These are phyloP conservation scores for Elongisporangium prolatum DNA, from an alignment of 352 stramenopile species.

Conservation along the genomic window DNA sequence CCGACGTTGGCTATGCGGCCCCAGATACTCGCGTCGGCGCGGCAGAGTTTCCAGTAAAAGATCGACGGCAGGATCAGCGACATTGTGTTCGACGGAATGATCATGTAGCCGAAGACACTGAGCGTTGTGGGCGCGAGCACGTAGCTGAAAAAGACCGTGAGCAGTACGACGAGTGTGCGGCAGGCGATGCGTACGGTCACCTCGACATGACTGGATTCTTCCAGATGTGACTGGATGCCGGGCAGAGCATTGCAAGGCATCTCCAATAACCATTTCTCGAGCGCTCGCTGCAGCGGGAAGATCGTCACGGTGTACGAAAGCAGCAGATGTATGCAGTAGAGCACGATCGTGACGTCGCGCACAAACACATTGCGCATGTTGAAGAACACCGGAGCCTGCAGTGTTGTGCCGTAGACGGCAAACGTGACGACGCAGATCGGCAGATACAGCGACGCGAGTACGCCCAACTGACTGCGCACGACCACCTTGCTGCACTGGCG, in stretches of 20 bases:
- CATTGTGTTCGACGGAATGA: constrained; percentile 55
- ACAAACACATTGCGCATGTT: constrained; percentile 78
- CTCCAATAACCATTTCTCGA: constrained; percentile 50
- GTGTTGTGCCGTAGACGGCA: constrained; percentile 67
- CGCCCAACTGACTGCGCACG: constrained; percentile 38
- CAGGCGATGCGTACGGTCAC: constrained; percentile 38
- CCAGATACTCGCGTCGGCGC: constrained; percentile 42
- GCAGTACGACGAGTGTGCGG: constrained; percentile 42
- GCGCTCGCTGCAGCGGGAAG: constrained; percentile 59
- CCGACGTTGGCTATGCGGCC: constrained; percentile 37
- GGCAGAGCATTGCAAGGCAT: constrained; percentile 15
- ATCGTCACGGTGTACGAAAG: constrained; percentile 67
- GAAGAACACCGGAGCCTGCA: constrained; percentile 76
- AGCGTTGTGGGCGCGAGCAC: constrained; percentile 49
- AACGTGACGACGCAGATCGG: constrained; percentile 76
- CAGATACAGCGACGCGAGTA: constrained; percentile 55
- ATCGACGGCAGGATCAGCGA: constrained; percentile 55
- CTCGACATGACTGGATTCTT: constrained; percentile 18
- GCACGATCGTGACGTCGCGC: constrained; percentile 62
- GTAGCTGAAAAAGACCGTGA: constrained; percentile 47
- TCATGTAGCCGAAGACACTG: constrained; percentile 56
- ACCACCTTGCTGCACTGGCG: constrained; percentile 48
- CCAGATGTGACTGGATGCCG: constrained; percentile 6
- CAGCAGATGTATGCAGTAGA: constrained; percentile 74
- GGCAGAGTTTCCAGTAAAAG: constrained; percentile 69